phyloP scores from a whole-genome alignment of 495 filamentous ascomycete species.

The Oidiodendron maius region DNA sequence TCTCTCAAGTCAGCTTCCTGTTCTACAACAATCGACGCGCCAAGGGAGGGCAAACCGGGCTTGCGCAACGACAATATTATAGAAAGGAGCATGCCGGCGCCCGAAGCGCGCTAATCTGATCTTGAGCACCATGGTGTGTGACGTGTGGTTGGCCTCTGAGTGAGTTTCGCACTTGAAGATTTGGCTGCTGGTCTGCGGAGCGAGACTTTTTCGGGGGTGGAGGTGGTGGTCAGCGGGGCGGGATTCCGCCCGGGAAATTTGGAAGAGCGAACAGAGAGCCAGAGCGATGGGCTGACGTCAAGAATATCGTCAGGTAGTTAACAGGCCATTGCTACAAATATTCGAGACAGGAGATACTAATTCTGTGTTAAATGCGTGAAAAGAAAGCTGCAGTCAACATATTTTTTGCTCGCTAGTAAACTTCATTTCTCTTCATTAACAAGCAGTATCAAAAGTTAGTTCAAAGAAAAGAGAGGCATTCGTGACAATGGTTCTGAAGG shows the following conservation, averaged over 20 bases:
- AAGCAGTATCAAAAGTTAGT: neutral
- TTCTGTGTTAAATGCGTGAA: too few species aligned
- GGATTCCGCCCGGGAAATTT: neutral
- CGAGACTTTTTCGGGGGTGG: neutral
- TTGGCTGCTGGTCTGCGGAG: too few species aligned
- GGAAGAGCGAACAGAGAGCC: too few species aligned
- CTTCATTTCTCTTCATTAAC: neutral
- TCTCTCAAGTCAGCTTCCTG: neutral
- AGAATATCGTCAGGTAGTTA: too few species aligned
- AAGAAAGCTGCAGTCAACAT: too few species aligned
- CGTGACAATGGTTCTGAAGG: neutral
- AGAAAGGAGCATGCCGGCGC: conserved; percentile 76
- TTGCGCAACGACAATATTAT: conserved; percentile 95
- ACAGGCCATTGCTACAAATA: too few species aligned
- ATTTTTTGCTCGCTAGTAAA: neutral
- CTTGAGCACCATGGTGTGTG: conserved; percentile 72
- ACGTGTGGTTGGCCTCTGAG: too few species aligned
- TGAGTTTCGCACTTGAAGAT: too few species aligned
- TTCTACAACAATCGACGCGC: neutral
- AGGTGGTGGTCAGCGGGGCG: neutral
- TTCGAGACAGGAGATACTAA: too few species aligned
- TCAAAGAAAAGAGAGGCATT: neutral
- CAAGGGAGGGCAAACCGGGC: conserved; percentile 61
- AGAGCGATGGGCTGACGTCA: too few species aligned
- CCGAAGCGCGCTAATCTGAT: conserved; percentile 94